Evolutionary conservation across 139 green algal species (phyloP).

Genomic region (Limnomonas spitsbergensis): DNA sequence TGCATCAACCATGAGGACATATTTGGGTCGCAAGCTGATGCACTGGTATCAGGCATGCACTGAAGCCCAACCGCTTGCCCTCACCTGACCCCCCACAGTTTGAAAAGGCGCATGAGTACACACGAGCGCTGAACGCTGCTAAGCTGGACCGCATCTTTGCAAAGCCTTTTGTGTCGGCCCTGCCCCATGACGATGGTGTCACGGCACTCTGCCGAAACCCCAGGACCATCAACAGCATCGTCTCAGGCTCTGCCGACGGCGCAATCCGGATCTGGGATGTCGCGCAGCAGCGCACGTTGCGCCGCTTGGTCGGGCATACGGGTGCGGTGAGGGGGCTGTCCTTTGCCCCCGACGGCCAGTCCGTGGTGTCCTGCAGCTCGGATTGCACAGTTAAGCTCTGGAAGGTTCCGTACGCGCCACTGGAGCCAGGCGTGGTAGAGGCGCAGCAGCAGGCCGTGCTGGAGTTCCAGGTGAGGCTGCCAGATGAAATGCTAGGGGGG

Average conservation of each 20-base stretch:
- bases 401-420: constrained; percentile 81
- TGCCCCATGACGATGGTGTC: constrained; percentile 88
- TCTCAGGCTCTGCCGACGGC: constrained; percentile 60
- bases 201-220: constrained; percentile 81
- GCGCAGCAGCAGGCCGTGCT: constrained; percentile 56
- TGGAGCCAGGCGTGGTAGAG: constrained; percentile 61
- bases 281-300: constrained; percentile 59
- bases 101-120: constrained; percentile 92
- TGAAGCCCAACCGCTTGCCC: too few relatives aligned
- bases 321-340: constrained; percentile 74
- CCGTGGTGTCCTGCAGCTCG: constrained; percentile 70
- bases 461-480: constrained; percentile 59
- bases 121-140: constrained; percentile 81
- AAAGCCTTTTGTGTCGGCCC: constrained; percentile 89
- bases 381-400: constrained; percentile 88
- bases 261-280: constrained; percentile 88
- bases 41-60: too few relatives aligned
- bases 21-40: too few relatives aligned
- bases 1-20: too few relatives aligned
- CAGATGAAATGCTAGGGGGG: constrained; percentile 27
- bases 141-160: constrained; percentile 96
- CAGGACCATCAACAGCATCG: constrained; percentile 71
- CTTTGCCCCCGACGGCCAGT: constrained; percentile 74
- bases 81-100: constrained; percentile 62
- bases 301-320: constrained; percentile 72